Evolutionary conservation across 441 rosid genomes (phyloP).

Genomic region (Mallotus japonicus): DNA sequence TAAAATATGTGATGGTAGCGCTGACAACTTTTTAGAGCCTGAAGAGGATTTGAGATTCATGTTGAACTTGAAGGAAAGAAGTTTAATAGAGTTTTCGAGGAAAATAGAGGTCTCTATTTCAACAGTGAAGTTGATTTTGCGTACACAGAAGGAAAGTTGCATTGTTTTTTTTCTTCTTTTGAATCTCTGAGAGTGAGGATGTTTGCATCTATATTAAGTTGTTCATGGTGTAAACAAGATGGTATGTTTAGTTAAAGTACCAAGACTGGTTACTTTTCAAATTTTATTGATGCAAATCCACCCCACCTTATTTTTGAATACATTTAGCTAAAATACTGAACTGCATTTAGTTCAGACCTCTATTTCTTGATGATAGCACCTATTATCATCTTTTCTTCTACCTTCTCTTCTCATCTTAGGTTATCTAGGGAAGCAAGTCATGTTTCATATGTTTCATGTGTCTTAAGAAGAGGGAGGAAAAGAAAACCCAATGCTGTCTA

Average conservation of each 20-base stretch:
- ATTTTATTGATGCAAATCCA: background rate
- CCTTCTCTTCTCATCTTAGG: background rate
- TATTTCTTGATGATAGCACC: background rate
- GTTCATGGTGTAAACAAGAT: background rate
- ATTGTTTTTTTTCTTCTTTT: background rate
- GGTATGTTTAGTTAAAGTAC: background rate
- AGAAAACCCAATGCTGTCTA: background rate
- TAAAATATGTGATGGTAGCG: background rate
- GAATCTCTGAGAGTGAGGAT: background rate
- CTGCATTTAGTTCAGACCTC: background rate
- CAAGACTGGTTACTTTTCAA: background rate
- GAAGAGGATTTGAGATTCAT: background rate
- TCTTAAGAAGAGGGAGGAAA: background rate
- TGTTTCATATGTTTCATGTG: background rate
- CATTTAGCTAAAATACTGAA: background rate
- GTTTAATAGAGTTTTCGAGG: background rate
- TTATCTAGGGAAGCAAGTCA: background rate
- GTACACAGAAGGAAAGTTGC: background rate
- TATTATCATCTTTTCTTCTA: background rate
- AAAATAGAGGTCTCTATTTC: background rate
- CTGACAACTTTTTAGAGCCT: background rate
- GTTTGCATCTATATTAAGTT: background rate
- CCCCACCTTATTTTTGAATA: background rate
- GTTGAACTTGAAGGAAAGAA: background rate
- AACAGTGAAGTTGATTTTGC: background rate